Evolutionary conservation across 1,284 basidiomycete species (phyloP).

Genomic region (Cystobasidiaceae sp.): DNA sequence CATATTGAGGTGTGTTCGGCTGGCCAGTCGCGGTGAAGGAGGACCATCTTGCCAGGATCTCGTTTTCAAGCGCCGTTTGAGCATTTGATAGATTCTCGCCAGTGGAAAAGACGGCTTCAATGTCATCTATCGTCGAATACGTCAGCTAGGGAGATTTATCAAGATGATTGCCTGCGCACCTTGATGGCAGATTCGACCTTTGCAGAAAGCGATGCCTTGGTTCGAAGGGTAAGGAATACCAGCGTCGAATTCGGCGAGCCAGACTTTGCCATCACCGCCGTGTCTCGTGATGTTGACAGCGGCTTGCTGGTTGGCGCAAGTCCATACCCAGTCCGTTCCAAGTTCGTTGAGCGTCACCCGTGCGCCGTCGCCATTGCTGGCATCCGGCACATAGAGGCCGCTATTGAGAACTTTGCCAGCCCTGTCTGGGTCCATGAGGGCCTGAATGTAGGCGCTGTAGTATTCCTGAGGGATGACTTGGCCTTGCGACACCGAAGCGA

Average conservation of each 20-base stretch:
- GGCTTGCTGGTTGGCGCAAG: conserved; percentile 33
- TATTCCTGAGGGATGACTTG: neutral
- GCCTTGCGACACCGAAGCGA: conserved; percentile 11
- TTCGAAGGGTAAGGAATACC: conserved; percentile 26
- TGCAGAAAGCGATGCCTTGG: conserved; percentile 13
- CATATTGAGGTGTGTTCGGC: conserved; percentile 29
- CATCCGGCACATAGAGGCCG: conserved; percentile 19
- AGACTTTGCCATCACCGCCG: conserved; percentile 1
- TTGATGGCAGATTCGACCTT: conserved; percentile 31
- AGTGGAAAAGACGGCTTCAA: conserved; percentile 32
- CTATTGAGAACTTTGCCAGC: conserved; percentile 17
- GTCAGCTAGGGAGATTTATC: neutral
- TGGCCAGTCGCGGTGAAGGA: conserved; percentile 32
- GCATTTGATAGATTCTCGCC: neutral
- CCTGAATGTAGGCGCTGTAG: neutral
- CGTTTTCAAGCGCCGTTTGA: conserved; percentile 20
- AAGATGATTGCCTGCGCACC: conserved; percentile 9
- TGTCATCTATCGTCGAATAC: conserved; percentile 33
- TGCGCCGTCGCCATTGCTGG: neutral
- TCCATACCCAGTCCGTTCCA: conserved; percentile 37
- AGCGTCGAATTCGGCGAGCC: conserved; percentile 36
- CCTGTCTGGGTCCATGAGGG: neutral
- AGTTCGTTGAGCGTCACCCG: conserved; percentile 19
- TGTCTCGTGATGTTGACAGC: conserved; percentile 26
- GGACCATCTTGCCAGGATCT: conserved; percentile 35